Conservation (phyloP, 2,329 filamentous ascomycete species). For the Blumeria graminis region DNA sequence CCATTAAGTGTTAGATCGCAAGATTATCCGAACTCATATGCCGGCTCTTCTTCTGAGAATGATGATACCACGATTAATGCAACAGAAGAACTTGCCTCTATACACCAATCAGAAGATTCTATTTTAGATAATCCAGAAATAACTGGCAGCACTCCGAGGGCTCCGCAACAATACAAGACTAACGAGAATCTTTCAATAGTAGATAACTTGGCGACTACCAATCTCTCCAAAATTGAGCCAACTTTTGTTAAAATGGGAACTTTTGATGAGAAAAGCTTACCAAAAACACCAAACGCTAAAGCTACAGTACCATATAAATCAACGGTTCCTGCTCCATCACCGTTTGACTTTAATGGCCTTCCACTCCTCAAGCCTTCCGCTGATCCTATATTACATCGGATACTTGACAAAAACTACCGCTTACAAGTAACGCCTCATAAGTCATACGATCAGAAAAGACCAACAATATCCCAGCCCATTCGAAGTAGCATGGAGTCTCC, state of each 20-base stretch:
- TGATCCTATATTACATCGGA: slow-evolving; percentile 66
- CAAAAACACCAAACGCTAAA: slow-evolving; percentile 14
- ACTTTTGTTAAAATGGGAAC: slow-evolving; percentile 16
- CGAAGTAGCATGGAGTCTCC: slow-evolving; percentile 14
- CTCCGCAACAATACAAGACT: slow-evolving; percentile 24
- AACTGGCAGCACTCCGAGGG: slow-evolving; percentile 43
- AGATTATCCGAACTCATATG: slow-evolving; percentile 13
- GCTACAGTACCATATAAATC: slow-evolving; percentile 35
- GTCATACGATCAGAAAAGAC: slow-evolving; percentile 18
- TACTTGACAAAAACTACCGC: slow-evolving; percentile 91
- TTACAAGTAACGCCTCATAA: slow-evolving; percentile 75
- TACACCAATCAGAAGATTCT: slow-evolving; percentile 30
- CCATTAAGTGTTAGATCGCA: slow-evolving; percentile 17
- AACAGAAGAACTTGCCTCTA: slow-evolving; percentile 11
- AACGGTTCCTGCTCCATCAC: slow-evolving; percentile 33
- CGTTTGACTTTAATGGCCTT: slow-evolving; percentile 23
- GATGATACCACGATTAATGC: slow-evolving; percentile 11
- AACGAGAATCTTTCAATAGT: slow-evolving; percentile 22
- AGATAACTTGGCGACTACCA: slow-evolving; percentile 42
- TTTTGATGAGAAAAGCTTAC: slow-evolving; percentile 18
- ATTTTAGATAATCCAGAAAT: slow-evolving; percentile 39
- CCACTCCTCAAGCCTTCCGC: slow-evolving; percentile 19
- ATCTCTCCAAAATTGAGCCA: slow-evolving; percentile 29
- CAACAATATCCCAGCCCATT: slow-evolving; percentile 12
- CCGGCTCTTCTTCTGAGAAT: slow-evolving; percentile 18